Evolutionary conservation across 306 rosid species (phyloP), one percentile per base, ranked within the genome.

Genomic region (Trifolium fragiferum): DNA sequence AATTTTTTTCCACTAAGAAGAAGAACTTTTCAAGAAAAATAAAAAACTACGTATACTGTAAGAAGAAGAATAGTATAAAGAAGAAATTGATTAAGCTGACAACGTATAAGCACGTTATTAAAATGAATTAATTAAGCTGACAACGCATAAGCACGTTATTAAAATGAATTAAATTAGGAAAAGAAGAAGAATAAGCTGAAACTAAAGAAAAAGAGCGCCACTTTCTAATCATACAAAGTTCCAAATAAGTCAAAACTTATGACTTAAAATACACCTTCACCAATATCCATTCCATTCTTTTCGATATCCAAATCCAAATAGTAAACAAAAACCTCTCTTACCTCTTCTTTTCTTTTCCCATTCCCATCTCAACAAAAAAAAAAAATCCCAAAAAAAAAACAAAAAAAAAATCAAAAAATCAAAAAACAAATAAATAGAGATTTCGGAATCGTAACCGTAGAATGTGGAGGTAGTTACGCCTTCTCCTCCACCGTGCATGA

Each of bases 401-500:
- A 11, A 6, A 30, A 0, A 25, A 40, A 43, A 19, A 32, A 18
- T 18, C 0, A 9, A 38, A 40, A 41, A 64, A 1, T 4, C 6
- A 9, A 30, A 27, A 35, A 7, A 63, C 11, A 75, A 21, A 1
- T 32, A 51, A 64, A 65, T 13, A 11, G 68, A 41, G 63, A 60
- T 67, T 69, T 73, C 30, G 70, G 7, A 35, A 54, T 62, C 61
- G 64, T 74, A 71, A 30, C 50, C 46, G 58, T 68, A 49, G 73
- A 80, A 69, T 51, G 84, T 19, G 83, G 53, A 60, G 70, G 73
- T 75, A 57, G 9, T 13, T 58, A 30, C 47, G 44, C 55, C 69
- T 41, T 10, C 58, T 41, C 43, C 75, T 61, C 57, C 60, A 62
- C 81, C 82, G 75, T 75, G 82, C 53, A 85, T 85, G 90, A 83